A percentile compares a stretch with the other conserved stretches of the same genome.
phyloP scores from a whole-genome alignment of 768 basidiomycete species.

The Pleurotus salmoneostramineus region DNA sequence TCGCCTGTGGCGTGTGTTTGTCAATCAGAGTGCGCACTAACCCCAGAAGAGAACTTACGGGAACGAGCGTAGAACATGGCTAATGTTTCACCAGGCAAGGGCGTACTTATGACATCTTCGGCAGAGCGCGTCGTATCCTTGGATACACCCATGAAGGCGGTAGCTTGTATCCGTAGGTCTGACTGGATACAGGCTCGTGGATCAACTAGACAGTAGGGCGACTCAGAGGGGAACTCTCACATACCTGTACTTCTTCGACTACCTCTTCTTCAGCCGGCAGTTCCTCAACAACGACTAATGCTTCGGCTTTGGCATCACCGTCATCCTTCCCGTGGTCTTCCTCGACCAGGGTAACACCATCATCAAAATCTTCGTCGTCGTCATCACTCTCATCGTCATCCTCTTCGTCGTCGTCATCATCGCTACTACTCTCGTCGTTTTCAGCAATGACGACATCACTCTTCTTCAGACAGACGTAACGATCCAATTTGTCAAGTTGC shows the following conservation, averaged over 20 bases:
- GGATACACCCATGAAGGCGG: conserved; percentile 56
- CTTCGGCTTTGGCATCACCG: neutral
- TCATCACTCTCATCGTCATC: conserved; percentile 55
- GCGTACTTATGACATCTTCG: conserved; percentile 76
- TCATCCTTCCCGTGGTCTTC: conserved; percentile 22
- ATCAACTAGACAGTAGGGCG: too few relatives aligned
- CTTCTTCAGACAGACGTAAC: conserved; percentile 68
- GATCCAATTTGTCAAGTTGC: conserved; percentile 81
- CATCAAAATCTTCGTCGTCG: conserved; percentile 39
- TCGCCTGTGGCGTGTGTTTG: conserved; percentile 42
- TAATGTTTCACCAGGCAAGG: conserved; percentile 80
- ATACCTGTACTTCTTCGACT: conserved; percentile 13
- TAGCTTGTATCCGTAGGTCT: conserved; percentile 29
- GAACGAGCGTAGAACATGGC: conserved; percentile 82
- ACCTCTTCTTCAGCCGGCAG: neutral
- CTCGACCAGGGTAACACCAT: conserved; percentile 43
- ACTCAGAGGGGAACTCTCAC: neutral
- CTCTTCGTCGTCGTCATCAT: conserved; percentile 57
- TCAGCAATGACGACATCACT: conserved; percentile 59
- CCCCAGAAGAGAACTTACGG: conserved; percentile 39
- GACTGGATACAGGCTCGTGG: conserved; percentile 16
- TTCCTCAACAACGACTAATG: neutral
- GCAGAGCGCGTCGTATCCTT: conserved; percentile 54
- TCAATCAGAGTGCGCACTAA: neutral
- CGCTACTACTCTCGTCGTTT: conserved; percentile 60